phyloP scores from a whole-genome alignment of 2,329 filamentous ascomycete genomes.

The Knufia fluminis region DNA sequence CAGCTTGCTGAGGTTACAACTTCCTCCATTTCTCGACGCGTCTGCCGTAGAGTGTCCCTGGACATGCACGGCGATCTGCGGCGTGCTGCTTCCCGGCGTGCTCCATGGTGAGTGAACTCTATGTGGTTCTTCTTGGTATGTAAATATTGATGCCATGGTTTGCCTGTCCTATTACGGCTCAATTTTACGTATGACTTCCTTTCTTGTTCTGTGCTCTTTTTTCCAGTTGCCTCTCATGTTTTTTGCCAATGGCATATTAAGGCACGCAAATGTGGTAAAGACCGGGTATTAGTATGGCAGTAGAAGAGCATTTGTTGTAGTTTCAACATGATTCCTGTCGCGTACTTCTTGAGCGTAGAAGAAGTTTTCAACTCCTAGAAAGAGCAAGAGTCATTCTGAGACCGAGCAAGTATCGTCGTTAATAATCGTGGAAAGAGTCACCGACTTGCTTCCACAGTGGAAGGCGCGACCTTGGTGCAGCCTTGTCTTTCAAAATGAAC shows the following conservation, averaged over 20 bases:
- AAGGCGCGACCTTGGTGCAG: no score
- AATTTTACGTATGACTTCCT: background rate
- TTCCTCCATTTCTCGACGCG: conserved; percentile 33
- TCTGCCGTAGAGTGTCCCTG: conserved; percentile 24
- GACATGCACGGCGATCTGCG: conserved; percentile 25
- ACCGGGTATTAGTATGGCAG: conserved; percentile 42
- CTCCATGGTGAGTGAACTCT: conserved; percentile 88
- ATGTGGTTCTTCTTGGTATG: conserved; percentile 80
- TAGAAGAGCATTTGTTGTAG: conserved; percentile 40
- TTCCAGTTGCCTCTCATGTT: conserved; percentile 9
- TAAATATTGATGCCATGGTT: conserved; percentile 87
- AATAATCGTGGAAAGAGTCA: no score
- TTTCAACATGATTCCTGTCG: conserved; percentile 35
- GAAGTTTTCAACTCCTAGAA: background rate
- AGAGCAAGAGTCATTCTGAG: background rate
- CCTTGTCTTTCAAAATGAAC: no score
- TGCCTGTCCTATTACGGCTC: background rate
- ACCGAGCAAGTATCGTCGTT: no score
- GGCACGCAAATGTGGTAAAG: conserved; percentile 28
- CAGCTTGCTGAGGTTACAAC: conserved; percentile 58
- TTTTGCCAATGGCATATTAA: conserved; percentile 9
- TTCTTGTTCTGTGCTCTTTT: conserved; percentile 4
- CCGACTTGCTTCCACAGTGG: no score
- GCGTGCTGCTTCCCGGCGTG: conserved; percentile 42
- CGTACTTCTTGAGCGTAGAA: no score